Conservation (phyloP, 2,329 filamentous ascomycete species). For the Diplocarpon mali region DNA sequence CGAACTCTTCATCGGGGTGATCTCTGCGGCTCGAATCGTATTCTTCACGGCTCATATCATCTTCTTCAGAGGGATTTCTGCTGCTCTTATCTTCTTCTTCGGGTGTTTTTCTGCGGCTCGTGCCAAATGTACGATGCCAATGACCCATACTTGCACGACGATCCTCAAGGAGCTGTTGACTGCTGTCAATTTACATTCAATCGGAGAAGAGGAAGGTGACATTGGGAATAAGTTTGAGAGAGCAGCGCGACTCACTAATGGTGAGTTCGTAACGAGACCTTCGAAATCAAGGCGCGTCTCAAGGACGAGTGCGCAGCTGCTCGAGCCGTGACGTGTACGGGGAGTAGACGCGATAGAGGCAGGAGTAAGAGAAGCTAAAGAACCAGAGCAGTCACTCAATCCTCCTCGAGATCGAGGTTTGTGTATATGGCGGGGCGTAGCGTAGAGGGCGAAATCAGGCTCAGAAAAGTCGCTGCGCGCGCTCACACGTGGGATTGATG, state of each 20-base stretch:
- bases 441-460: neutral
- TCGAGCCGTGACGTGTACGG: neutral
- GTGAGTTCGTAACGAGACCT: neutral
- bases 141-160: neutral
- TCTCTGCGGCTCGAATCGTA: neutral
- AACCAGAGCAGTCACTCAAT: too few relatives aligned
- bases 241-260: neutral
- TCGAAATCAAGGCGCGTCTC: neutral
- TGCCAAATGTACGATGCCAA: neutral
- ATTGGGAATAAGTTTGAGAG: neutral
- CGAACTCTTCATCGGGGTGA: neutral
- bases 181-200: neutral
- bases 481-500: neutral
- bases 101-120: neutral
- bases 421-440: too few relatives aligned
- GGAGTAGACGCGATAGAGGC: too few relatives aligned
- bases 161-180: neutral
- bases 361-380: neutral
- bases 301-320: neutral
- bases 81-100: neutral
- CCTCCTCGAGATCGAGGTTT: too few relatives aligned
- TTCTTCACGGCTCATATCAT: too few relatives aligned
- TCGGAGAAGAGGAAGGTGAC: neutral
- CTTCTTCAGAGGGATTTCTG: neutral
- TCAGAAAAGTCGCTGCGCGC: neutral